Evolutionary conservation across 2,329 filamentous ascomycete genomes (phyloP), one percentile per base, ranked within the genome.

Genomic region (Calonectria multiphialidica): DNA sequence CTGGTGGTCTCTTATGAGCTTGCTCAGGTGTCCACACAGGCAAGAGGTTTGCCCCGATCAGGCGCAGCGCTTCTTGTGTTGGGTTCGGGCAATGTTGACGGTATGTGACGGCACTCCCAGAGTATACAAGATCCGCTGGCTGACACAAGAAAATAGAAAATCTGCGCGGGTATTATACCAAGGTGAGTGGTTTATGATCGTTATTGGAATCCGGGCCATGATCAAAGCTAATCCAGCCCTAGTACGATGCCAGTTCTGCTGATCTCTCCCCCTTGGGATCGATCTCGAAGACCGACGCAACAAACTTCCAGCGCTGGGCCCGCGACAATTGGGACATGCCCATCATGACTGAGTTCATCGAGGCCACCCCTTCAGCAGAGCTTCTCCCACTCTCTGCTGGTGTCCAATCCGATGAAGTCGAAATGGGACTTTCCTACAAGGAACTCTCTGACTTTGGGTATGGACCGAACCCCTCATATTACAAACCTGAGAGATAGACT

Each of bases 271-370:
- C 90, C 2, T 88, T 91, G 37, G 90, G 88, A 25, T 85, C 84
- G 18, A 87, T 86, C 30, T 83, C 72, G 40, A 94, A 94, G 80
- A 90, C 87, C 2, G 93, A 94, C 75, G 86, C 93, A 2, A 93
- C 91, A 78, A 82, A 85, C 18, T 94, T 95, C 83, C 91, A 93
- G 73, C 82, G 81, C 42, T 94, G 89, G 86, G 87, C 90, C 2
- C 80, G 85, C 23, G 83, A 83, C 23, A 84, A 86, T 25, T 94
- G 93, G 82, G 81, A 87, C 7, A 84, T 94, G 2, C 91, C 91
- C 0, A 90, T 94, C 62, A 84, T 94, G 40, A 82, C 88, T 8
- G 87, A 90, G 23, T 94, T 94, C 82, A 83, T 94, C 67, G 84
- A 88, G 33, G 91, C 90, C 0, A 86, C 84, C 0, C 90, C 89